Evolutionary conservation across 2,329 filamentous ascomycete species (phyloP), one percentile per base, ranked within the genome.

Genomic region (Alternaria angustiovoidea): DNA sequence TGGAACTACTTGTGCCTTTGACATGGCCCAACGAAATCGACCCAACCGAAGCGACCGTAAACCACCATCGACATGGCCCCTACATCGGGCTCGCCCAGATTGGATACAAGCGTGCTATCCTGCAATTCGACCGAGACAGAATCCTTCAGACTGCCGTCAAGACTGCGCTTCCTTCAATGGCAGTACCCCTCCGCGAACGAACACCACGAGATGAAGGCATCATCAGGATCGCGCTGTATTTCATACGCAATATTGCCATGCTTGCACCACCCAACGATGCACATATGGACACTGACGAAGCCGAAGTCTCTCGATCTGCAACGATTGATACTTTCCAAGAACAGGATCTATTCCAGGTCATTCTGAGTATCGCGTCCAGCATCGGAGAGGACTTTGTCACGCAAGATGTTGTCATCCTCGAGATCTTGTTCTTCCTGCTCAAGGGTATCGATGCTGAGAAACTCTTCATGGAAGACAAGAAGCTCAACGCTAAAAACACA

Each of bases 1-100:
- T 97, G 79, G 94, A 99, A 80, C 83, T 99, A 48, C 86, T 99
- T 74, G 92, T 96, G 1, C 93, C 94, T 5, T 81, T 99, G 72
- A 99, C 95, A 18, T 98, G 94, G 94, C 94, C 95, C 0, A 85
- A 97, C 72, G 92, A 97, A 63, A 87, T 88, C 68, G 88, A 94
- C 61, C 84, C 87, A 63, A 88, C 91, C 60, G 87, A 91, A 72
- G 94, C 95, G 87, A 98, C 93, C 4, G 83, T 93, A 70, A 98
- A 99, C 75, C 93, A 98, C 77, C 91, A 97, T 76, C 88, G 93
- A 58, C 95, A 99, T 80, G 87, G 94, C 41, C 93, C 95, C 1
- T 95, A 95, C 56, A 85, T 99, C 20, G 91, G 95, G 77, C 86
- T 96, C 57, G 91, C 92, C 0, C 95, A 98, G 75, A 86, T 96